Evolutionary conservation across 352 stramenopile species (phyloP), one percentile per base, ranked within the genome.

Genomic region (Phytophthora agathidicida): DNA sequence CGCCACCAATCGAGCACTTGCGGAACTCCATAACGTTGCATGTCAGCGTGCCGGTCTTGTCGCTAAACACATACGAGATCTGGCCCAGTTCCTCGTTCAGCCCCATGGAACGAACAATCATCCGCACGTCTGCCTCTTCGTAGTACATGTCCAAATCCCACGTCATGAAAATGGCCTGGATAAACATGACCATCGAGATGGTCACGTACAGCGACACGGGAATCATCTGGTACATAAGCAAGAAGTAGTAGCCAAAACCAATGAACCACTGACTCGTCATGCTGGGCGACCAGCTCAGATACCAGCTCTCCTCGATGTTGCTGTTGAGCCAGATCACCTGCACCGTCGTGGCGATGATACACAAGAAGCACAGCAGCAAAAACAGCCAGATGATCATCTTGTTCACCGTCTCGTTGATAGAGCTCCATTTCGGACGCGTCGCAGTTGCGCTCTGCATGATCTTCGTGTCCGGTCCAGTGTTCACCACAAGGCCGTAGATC

Each of bases 161-260:
- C 3, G 94, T 90, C 70, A 99, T 93, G 64, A 98, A 98, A 49
- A 96, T 89, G 27, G 93, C 83, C 69, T 98, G 93, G 45, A 95
- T 90, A 51, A 98, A 96, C 69, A 97, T 98, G 38, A 98, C 90
- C 42, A 98, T 90, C 63, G 97, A 96, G 14, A 99, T 96, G 0
- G 94, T 98, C 31, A 99, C 96, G 69, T 99, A 99, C 10, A 99
- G 86, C 67, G 91, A 98, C 24, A 99, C 83, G 13, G 97, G 97
- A 26, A 99, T 96, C 79, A 99, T 98, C 67, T 98, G 94, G 73
- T 92, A 98, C 77, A 98, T 94, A 35, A 99, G 80, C 16, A 98
- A 78, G 26, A 99, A 92, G 77, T 98, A 99, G 46, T 84, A 88
- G 22, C 95, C 75, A 51, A 97, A 91, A 11, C 91, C 70, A 14